Conservation (phyloP, 345 rosid genomes). For the Brassica napus region DNA sequence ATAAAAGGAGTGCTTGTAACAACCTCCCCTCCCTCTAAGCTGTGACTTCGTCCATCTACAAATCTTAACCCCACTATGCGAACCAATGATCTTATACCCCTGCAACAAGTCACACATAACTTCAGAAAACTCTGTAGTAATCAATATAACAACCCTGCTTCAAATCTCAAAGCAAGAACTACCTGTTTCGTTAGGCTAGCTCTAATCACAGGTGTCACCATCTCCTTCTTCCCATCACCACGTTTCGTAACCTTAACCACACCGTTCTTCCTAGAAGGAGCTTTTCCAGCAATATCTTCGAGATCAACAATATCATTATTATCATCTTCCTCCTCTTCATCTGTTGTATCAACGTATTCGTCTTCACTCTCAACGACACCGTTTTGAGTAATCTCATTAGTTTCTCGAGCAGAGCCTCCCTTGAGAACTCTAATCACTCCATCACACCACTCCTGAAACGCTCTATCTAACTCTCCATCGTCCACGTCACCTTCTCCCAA, state of each 20-base stretch:
- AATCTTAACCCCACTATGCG: conserved; percentile 96
- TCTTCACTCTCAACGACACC: conserved; percentile 41
- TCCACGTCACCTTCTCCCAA: conserved; percentile 81
- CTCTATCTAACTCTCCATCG: conserved; percentile 59
- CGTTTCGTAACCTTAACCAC: conserved; percentile 33
- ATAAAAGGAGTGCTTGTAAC: conserved; percentile 97
- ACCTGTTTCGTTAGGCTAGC: conserved; percentile 95
- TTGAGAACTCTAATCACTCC: conserved; percentile 56
- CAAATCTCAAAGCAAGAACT: conserved; percentile 10
- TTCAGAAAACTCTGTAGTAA: not conserved
- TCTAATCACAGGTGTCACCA: conserved; percentile 96
- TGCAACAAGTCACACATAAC: conserved; percentile 44
- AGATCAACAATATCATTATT: conserved; percentile 60
- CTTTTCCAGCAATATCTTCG: conserved; percentile 97
- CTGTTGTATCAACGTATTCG: conserved; percentile 46
- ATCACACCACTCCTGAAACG: conserved; percentile 66
- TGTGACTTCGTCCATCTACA: conserved; percentile 99
- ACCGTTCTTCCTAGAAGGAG: conserved; percentile 58
- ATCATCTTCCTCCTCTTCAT: conserved; percentile 44
- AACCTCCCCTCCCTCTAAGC: conserved; percentile 99
- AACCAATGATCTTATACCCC: conserved; percentile 97
- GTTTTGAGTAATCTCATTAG: conserved; percentile 27
- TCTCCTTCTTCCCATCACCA: conserved; percentile 66
- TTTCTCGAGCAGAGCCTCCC: conserved; percentile 44
- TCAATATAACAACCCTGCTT: not conserved